Base-by-base conservation (phyloP, 2,329 filamentous ascomycete genomes). In the Nemania sp. region DNA sequence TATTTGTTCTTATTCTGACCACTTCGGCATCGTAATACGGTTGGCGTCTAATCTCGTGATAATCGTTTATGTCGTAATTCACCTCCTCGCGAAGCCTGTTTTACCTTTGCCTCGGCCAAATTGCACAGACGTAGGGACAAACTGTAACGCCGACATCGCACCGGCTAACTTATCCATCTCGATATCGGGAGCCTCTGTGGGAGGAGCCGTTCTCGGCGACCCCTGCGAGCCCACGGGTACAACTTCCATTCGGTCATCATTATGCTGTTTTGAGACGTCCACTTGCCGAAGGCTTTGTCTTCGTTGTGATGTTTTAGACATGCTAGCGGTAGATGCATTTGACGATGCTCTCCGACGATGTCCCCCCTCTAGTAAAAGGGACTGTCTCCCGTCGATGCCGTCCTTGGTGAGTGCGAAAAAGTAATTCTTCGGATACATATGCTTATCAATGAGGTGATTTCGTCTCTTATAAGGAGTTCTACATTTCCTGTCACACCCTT, bases 361-460 rank as follows among this genome's bases (percentile, higher is more conserved):
- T 5, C 82, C 80, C 11, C 81, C 79, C n/a, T 90, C 86, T 56
- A 88, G 84, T 13, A 98, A 83, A 80, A 99, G 89, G 20, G 93
- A 97, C 51, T 85, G 89, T 59, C 93, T 88, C 55, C 91, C 91
- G 76, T 98, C 95, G 68, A 98, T 92, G n/a, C 96, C 96, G 69
- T 93, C 89, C 72, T 94, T 93, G 2, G 97, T 91, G 60, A 98
- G 88, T 57, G 89, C 89, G 75, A 97, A 97, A 80, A 97, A 95
- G 81, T 94, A 97, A 75, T 93, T 92, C 77, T 88, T 89, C 11
- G 94, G 95, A 77, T 96, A 99, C 81, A 91, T 87, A 80, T 99
- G 96, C 82, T 97, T 98, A 83, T 97, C 94, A 73, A 97, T 93
- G 72, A 97, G 85, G 83, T 99, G 95, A 78, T 93, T 88, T 38